Evolutionary conservation across 176 grass and related monocot species (phyloP).

Genomic region (Elaeis guineensis): DNA sequence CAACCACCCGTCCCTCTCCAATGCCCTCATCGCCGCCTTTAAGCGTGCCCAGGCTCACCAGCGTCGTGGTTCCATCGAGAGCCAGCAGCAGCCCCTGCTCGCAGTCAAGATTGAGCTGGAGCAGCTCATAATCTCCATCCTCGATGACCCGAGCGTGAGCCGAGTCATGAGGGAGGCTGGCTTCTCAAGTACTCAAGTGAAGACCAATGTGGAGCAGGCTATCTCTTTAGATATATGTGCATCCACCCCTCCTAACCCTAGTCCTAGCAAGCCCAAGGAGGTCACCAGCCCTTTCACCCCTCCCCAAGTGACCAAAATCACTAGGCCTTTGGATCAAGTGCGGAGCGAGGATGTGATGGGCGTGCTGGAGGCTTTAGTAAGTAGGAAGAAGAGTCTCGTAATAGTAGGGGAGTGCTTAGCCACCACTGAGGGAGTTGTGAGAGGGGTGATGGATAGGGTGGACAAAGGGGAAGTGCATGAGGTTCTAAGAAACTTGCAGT

Average conservation of each 20-base stretch:
- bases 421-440: slow-evolving; percentile 38
- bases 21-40: slow-evolving; percentile 88
- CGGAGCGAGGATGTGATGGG: slow-evolving; percentile 3
- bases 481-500: slow-evolving; percentile 36
- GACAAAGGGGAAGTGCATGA: slow-evolving; percentile 47
- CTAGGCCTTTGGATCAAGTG: no score
- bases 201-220: slow-evolving; percentile 81
- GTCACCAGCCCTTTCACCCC: no score
- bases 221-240: slow-evolving; percentile 30
- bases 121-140: slow-evolving; percentile 91
- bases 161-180: slow-evolving; percentile 96
- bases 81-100: slow-evolving; percentile 78
- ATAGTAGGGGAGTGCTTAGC: slow-evolving; percentile 56
- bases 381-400: slow-evolving; percentile 47
- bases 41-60: slow-evolving; percentile 94
- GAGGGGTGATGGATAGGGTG: slow-evolving; percentile 42
- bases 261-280: no score
- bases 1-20: slow-evolving; percentile 64
- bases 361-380: slow-evolving; percentile 48
- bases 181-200: slow-evolving; percentile 89
- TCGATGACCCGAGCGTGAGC: slow-evolving; percentile 92
- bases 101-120: slow-evolving; percentile 88
- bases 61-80: slow-evolving; percentile 65
- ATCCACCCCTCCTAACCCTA: slow-evolving; percentile 4
- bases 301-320: no score